Conservation (phyloP, 2,329 filamentous ascomycete genomes). For the Colletotrichum coccodes region DNA sequence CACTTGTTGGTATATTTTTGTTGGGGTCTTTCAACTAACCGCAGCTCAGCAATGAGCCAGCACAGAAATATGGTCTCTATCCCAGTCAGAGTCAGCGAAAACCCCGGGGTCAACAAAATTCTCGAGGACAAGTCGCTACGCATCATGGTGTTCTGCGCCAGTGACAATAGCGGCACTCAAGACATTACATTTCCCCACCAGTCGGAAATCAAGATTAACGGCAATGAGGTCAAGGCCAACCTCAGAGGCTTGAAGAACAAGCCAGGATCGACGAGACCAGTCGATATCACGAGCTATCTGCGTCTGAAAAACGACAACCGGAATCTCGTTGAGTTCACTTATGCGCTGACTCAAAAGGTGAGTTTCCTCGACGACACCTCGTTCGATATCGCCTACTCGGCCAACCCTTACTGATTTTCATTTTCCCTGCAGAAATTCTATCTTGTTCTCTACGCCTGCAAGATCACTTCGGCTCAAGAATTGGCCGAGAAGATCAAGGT, state of each 20-base stretch:
- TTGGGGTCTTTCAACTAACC: slow-evolving; percentile 32
- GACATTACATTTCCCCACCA: slow-evolving; percentile 93
- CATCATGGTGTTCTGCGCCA: slow-evolving; percentile 86
- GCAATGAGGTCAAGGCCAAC: slow-evolving; percentile 90
- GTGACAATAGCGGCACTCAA: slow-evolving; percentile 69
- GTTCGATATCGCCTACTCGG: slow-evolving; percentile 2
- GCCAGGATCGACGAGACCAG: slow-evolving; percentile 91
- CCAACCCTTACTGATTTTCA: slow-evolving; percentile 30
- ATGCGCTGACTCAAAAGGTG: slow-evolving; percentile 90
- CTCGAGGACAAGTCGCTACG: slow-evolving; percentile 70
- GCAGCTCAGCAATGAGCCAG: slow-evolving; percentile 64
- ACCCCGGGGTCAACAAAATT: slow-evolving; percentile 64
- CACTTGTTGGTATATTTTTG: neutral
- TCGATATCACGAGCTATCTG: slow-evolving; percentile 85
- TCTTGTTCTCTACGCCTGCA: slow-evolving; percentile 80
- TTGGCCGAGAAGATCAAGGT: slow-evolving; percentile 75
- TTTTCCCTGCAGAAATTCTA: slow-evolving; percentile 71
- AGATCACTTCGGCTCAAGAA: slow-evolving; percentile 74
- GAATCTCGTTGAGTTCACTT: slow-evolving; percentile 87
- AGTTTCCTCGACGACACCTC: slow-evolving; percentile 42
- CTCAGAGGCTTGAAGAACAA: slow-evolving; percentile 95
- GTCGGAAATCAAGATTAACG: slow-evolving; percentile 91
- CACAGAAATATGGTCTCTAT: slow-evolving; percentile 60
- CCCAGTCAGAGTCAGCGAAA: slow-evolving; percentile 58
- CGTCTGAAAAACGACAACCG: slow-evolving; percentile 70